A percentile compares a stretch with the other conserved stretches of the same genome.
Conservation (phyloP, 1,139 yeast genomes). For the Debaryomyces fabryi region DNA sequence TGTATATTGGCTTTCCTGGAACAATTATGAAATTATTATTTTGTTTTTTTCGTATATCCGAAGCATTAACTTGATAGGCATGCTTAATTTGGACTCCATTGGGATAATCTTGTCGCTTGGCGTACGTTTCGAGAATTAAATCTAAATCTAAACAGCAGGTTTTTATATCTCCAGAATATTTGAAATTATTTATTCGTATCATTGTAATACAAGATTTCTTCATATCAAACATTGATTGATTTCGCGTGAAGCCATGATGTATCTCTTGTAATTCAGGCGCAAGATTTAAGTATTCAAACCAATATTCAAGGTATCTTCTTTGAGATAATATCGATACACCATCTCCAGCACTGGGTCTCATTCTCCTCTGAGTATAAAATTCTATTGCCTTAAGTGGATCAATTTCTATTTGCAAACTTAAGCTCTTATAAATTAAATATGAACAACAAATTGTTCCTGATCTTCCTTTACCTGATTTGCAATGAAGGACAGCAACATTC, state of each 20-base stretch:
- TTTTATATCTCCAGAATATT: not conserved
- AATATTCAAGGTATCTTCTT: constrained; percentile 64
- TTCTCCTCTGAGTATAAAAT: constrained; percentile 59
- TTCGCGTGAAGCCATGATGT: constrained; percentile 1
- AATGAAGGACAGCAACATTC: constrained; percentile 74
- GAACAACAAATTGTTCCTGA: constrained; percentile 81
- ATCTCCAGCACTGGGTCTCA: constrained; percentile 56
- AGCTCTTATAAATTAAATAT: constrained; percentile 54
- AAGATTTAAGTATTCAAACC: constrained; percentile 36
- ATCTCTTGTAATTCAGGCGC: constrained; percentile 7
- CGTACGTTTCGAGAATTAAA: constrained; percentile 10
- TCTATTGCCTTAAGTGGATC: constrained; percentile 49
- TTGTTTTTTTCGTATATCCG: constrained; percentile 1
- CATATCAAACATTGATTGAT: constrained; percentile 2
- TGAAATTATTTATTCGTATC: constrained; percentile 8
- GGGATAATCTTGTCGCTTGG: constrained; percentile 5
- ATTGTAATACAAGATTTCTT: constrained; percentile 10
- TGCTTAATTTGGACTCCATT: constrained; percentile 10
- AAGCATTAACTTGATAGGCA: not conserved
- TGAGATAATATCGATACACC: constrained; percentile 82
- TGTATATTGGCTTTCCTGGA: constrained; percentile 5
- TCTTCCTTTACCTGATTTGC: constrained; percentile 91
- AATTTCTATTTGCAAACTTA: constrained; percentile 5
- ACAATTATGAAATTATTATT: constrained; percentile 5
- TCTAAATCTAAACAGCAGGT: constrained; percentile 2